Percentiles rank a stretch among this genome's conserved stretches.
These are phyloP conservation scores for Tetrapisispora namnaoensis DNA, from an alignment of 805 yeast genomes.

Conservation along the genomic window DNA sequence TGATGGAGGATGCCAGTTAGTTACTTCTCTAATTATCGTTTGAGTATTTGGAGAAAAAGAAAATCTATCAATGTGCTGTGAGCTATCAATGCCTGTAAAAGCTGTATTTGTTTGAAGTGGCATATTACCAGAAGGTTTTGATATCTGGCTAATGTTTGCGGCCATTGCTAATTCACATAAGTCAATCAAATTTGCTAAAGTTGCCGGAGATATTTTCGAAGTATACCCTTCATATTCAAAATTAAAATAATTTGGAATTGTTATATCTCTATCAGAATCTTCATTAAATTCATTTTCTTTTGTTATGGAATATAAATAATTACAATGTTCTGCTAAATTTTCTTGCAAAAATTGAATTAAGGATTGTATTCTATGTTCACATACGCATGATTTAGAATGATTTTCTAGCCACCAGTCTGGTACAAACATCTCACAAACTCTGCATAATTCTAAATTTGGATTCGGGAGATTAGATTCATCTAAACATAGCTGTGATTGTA, in stretches of 20 bases:
- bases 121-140: neutral
- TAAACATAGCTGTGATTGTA: conserved; percentile 54
- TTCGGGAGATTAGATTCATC: conserved; percentile 60
- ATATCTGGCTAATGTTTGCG: conserved; percentile 61
- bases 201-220: neutral
- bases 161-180: conserved; percentile 66
- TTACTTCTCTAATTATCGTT: conserved; percentile 39
- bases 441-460: conserved; percentile 76
- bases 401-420: conserved; percentile 95
- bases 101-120: neutral
- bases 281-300: neutral
- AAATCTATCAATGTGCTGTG: neutral
- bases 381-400: conserved; percentile 78
- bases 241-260: conserved; percentile 5
- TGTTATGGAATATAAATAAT: neutral
- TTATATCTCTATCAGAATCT: neutral
- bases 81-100: neutral
- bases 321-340: conserved; percentile 52
- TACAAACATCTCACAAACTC: conserved; percentile 84
- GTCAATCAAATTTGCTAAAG: conserved; percentile 28
- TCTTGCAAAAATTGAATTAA: conserved; percentile 71
- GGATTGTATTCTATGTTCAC: conserved; percentile 77
- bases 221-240: conserved; percentile 46
- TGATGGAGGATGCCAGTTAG: neutral
- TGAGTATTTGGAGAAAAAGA: conserved; percentile 54